Evolutionary conservation across 2,329 filamentous ascomycete species (phyloP).

Genomic region (Aspergillus neotritici): DNA sequence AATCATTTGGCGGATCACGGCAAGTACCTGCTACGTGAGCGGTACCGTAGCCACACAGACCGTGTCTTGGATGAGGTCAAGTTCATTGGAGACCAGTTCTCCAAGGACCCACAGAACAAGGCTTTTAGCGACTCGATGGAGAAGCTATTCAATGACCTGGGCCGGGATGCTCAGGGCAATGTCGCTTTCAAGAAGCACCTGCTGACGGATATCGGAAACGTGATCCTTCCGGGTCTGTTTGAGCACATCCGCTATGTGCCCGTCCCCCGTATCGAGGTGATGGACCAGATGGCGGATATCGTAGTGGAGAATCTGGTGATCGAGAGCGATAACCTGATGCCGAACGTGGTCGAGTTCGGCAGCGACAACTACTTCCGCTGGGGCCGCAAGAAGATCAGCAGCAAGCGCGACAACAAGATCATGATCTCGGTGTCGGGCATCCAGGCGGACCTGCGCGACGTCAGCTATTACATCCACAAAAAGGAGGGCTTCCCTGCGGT

Average conservation of each 20-base stretch:
- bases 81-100: slow-evolving; percentile 84
- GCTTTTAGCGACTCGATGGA: slow-evolving; percentile 68
- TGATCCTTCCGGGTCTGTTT: slow-evolving; percentile 77
- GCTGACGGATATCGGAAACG: slow-evolving; percentile 77
- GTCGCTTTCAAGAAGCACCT: slow-evolving; percentile 87
- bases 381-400: slow-evolving; percentile 81
- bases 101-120: slow-evolving; percentile 80
- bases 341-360: slow-evolving; percentile 80
- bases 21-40: slow-evolving; percentile 77
- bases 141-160: slow-evolving; percentile 86
- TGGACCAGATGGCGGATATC: slow-evolving; percentile 75
- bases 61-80: slow-evolving; percentile 83
- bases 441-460: slow-evolving; percentile 85
- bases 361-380: slow-evolving; percentile 94
- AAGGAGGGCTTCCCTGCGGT: slow-evolving; percentile 89
- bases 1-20: slow-evolving; percentile 79
- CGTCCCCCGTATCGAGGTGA: slow-evolving; percentile 89
- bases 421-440: slow-evolving; percentile 83
- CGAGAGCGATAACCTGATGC: slow-evolving; percentile 94
- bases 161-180: slow-evolving; percentile 78
- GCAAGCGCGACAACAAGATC: slow-evolving; percentile 73
- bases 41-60: slow-evolving; percentile 81
- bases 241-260: slow-evolving; percentile 86
- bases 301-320: slow-evolving; percentile 87
- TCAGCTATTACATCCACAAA: slow-evolving; percentile 91